Evolutionary conservation across 2,329 filamentous ascomycete species (phyloP), one percentile per base, ranked within the genome.

Genomic region (Helminthosporium solani): DNA sequence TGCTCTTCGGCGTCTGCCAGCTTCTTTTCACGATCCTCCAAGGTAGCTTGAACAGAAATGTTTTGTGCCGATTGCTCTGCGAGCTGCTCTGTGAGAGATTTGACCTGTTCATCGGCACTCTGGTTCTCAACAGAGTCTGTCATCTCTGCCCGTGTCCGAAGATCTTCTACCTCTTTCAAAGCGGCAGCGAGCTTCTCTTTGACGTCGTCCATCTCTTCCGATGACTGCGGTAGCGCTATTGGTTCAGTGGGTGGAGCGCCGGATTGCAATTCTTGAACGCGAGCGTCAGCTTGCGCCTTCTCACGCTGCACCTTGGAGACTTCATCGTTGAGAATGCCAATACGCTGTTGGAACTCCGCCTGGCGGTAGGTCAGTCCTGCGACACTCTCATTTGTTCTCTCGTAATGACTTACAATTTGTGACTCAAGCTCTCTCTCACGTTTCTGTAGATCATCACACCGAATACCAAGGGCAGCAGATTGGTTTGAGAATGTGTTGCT

Each of bases 381-480:
- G 12, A 19, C 4, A 15, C 1, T n/a, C 9, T 2, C 2, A 2
- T 3, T 14, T 14, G 14, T 18, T 3, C 2, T 20, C 12, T 3
- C 3, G 4, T 40, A 43, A 27, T 5, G 34, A 61, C 70, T 61
- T 65, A 68, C 68, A 21, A 75, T 79, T 67, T 85, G 86, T 12
- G 76, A 73, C 61, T 90, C 85, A 37, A 81, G 79, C 55, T 86
- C 84, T 2, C 78, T 75, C 7, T 86, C 81, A 61, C 78, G 82
- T 21, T 81, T 75, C 63, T 87, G 81, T 1, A 84, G 78, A 16
- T 72, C 72, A 20, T 81, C 74, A 15, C 71, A 58, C 45, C 76
- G 60, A 4, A 58, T 56, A 44, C 67, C 59, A 21, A 76, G 55
- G 38, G 52, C 52, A 12, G 68, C 62, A 14, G 70, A 60, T 38